phyloP scores from a whole-genome alignment of 768 basidiomycete genomes.

The Leccinum arenicola region DNA sequence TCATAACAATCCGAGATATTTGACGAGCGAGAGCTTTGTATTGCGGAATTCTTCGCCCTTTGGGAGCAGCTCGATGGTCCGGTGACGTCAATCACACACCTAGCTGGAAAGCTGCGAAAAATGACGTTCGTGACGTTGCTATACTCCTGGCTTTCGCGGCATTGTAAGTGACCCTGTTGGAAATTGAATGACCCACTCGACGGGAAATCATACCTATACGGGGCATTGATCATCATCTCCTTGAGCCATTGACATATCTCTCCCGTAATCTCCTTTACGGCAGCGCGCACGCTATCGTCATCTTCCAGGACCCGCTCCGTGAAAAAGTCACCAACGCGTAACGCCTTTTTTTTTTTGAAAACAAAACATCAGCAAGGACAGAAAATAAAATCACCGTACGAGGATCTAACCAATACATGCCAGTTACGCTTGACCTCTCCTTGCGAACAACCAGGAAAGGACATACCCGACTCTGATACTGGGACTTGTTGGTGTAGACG shows the following conservation, averaged over 20 bases:
- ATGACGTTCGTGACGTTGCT: constrained; percentile 55
- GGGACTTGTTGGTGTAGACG: constrained; percentile 67
- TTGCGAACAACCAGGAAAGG: background rate
- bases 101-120: background rate
- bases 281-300: constrained; percentile 42
- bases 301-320: background rate
- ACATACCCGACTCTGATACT: constrained; percentile 57
- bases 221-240: constrained; percentile 60
- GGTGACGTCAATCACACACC: background rate
- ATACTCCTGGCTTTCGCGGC: constrained; percentile 57
- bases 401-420: background rate
- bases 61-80: constrained; percentile 23
- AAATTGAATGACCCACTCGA: constrained; percentile 5
- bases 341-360: constrained; percentile 7
- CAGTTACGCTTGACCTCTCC: background rate
- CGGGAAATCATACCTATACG: constrained; percentile 52
- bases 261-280: constrained; percentile 56
- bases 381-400: constrained; percentile 1
- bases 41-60: constrained; percentile 13
- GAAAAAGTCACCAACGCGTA: constrained; percentile 9
- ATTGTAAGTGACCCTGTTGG: constrained; percentile 55
- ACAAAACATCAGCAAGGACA: background rate
- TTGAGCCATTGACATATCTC: constrained; percentile 47
- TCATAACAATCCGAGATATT: constrained; percentile 54
- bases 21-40: constrained; percentile 47